Percentiles rank a stretch among this genome's conserved stretches.
phyloP scores from a whole-genome alignment of 2,329 filamentous ascomycete species.

The Colletotrichum lini region DNA sequence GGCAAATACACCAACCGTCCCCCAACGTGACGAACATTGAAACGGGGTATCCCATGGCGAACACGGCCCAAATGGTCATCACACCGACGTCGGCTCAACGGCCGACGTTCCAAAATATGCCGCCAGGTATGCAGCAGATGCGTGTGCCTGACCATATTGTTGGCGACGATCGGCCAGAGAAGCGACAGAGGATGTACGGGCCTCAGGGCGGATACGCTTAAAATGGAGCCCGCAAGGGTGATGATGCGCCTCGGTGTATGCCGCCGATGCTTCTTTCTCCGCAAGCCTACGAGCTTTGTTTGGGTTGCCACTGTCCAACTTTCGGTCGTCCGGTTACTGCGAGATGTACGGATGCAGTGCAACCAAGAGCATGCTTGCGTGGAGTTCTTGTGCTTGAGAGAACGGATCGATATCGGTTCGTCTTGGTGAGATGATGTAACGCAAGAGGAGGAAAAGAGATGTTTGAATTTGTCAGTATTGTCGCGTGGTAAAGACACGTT shows the following conservation, averaged over 20 bases:
- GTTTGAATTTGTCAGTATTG: neutral
- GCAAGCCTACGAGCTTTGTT: too few relatives aligned
- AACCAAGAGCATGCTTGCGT: too few relatives aligned
- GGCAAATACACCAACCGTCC: conserved; percentile 65
- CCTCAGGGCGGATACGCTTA: conserved; percentile 59
- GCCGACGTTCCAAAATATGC: conserved; percentile 56
- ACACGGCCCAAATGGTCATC: conserved; percentile 57
- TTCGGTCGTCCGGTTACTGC: too few relatives aligned
- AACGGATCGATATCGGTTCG: neutral
- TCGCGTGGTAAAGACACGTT: neutral
- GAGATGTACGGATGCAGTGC: too few relatives aligned
- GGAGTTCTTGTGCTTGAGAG: too few relatives aligned
- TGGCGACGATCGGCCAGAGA: conserved; percentile 63
- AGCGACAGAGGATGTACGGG: conserved; percentile 66
- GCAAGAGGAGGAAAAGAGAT: neutral
- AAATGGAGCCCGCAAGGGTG: conserved; percentile 7
- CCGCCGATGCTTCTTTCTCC: too few relatives aligned
- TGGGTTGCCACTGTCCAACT: too few relatives aligned
- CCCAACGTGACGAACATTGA: conserved; percentile 59
- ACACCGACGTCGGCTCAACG: conserved; percentile 48
- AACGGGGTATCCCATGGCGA: conserved; percentile 62
- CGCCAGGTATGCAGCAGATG: conserved; percentile 51
- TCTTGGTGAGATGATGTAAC: neutral
- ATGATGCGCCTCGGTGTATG: neutral
- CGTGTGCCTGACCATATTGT: conserved; percentile 51